Conservation (phyloP, 805 yeast species). For the Candida insectorum region DNA sequence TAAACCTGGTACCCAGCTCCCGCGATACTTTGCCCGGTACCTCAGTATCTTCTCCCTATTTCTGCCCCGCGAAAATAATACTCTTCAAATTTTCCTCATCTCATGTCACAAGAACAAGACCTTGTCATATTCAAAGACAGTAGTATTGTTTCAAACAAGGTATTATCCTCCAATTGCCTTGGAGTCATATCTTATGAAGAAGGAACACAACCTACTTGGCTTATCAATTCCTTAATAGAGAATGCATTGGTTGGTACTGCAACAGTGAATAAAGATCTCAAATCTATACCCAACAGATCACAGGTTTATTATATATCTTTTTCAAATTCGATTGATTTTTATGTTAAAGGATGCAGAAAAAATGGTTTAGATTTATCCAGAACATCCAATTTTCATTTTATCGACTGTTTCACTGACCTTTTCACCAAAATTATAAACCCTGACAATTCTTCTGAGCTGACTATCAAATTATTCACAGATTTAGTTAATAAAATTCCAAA, state of each 20-base stretch:
- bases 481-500: constrained; percentile 12
- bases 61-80: not conserved
- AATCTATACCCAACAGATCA: constrained; percentile 19
- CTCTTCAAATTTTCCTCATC: constrained; percentile 1
- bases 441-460: constrained; percentile 11
- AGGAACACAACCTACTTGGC: constrained; percentile 66
- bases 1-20: too few relatives aligned
- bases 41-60: not conserved
- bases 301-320: constrained; percentile 35
- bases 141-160: constrained; percentile 34
- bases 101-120: constrained; percentile 53
- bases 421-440: constrained; percentile 32
- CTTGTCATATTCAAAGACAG: constrained; percentile 50
- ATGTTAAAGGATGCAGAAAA: constrained; percentile 32
- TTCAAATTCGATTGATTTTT: constrained; percentile 28
- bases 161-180: constrained; percentile 12
- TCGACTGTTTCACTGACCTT: constrained; percentile 48
- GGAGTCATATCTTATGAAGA: constrained; percentile 30
- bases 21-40: too few relatives aligned
- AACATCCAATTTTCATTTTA: constrained; percentile 25
- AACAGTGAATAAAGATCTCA: constrained; percentile 30
- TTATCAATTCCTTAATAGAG: constrained; percentile 53
- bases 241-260: constrained; percentile 46
- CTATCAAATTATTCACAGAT: constrained; percentile 16
- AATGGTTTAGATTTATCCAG: constrained; percentile 34